Evolutionary conservation across 768 basidiomycete genomes (phyloP), one percentile per base, ranked within the genome.

Genomic region (Fistulinella prunicolor): DNA sequence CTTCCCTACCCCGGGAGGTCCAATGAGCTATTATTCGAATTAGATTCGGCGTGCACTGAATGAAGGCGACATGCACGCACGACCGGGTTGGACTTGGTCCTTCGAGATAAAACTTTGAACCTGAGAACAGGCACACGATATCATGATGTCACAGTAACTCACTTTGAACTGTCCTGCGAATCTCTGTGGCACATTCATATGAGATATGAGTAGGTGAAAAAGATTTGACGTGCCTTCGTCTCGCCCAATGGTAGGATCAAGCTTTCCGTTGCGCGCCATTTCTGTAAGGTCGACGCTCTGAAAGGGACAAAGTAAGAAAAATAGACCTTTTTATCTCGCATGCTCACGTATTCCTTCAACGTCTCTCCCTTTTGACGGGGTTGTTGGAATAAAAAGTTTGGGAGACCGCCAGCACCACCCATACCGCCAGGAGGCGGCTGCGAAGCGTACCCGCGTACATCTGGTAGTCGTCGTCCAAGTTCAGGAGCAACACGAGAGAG

Each of bases 31-130:
- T 38, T 6, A 16, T 5, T 12, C 12, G 6, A 24, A n/a, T 3
- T 24, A 10, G 8, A 16, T 21, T 9, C 14, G 44, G 45, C 38
- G 19, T 41, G 4, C 14, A 13, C n/a, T 32, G 20, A 38, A 34
- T 16, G 16, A 34, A 16, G 34, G n/a, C 1, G 14, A 70, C 3
- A 19, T 30, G 22, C 14, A 47, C 83, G 42, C 66, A 83, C 88
- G 55, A 94, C 90, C 5, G 92, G 93, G 58, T 95, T 94, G 8
- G 88, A 90, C 66, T 96, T 96, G 2, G 93, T 95, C 59, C 94
- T 69, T 36, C 92, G 75, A 21, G 89, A 93, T 9, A 94, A 73
- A 58, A 94, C 89, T 90, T 48, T 3, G 1, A 22, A 8, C 3
- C 34, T 30, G 21, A 44, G 21, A 38, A 37, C 0, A 24, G 13